These are phyloP conservation scores for Candida tropicalis DNA, from an alignment of 1,139 yeast genomes.

Conservation along the genomic window DNA sequence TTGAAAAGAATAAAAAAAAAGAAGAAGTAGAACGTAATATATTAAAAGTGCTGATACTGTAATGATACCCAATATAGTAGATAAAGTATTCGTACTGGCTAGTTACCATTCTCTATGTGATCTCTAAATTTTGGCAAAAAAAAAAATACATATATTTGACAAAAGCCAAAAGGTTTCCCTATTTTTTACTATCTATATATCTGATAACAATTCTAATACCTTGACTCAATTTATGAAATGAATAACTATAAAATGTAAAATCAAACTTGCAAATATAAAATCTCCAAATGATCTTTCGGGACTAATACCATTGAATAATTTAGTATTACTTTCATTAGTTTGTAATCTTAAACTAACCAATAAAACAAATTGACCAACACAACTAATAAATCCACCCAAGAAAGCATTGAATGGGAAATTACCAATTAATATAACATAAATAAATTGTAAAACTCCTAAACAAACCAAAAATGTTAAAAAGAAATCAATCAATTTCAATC, in stretches of 20 bases:
- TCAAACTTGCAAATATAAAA: slow-evolving; percentile 81
- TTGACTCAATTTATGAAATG: slow-evolving; percentile 95
- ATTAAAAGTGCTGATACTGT: no score
- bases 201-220: no score
- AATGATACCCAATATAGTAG: no score
- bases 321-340: slow-evolving; percentile 27
- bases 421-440: slow-evolving; percentile 76
- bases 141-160: not conserved
- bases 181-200: no score
- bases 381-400: slow-evolving; percentile 86
- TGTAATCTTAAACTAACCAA: slow-evolving; percentile 82
- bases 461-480: slow-evolving; percentile 75
- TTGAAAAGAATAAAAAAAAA: no score
- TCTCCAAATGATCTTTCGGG: slow-evolving; percentile 91
- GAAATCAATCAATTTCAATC: slow-evolving; percentile 69
- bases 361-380: slow-evolving; percentile 95
- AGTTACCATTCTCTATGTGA: no score
- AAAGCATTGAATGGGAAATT: slow-evolving; percentile 97
- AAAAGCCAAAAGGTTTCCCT: no score
- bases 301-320: slow-evolving; percentile 53
- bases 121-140: no score
- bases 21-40: no score
- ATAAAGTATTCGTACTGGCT: no score
- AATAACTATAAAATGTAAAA: slow-evolving; percentile 84
- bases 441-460: slow-evolving; percentile 77